Percentiles rank a stretch among this genome's conserved stretches.
Conservation (phyloP, 2,329 filamentous ascomycete species). For the Drechslera avenae region DNA sequence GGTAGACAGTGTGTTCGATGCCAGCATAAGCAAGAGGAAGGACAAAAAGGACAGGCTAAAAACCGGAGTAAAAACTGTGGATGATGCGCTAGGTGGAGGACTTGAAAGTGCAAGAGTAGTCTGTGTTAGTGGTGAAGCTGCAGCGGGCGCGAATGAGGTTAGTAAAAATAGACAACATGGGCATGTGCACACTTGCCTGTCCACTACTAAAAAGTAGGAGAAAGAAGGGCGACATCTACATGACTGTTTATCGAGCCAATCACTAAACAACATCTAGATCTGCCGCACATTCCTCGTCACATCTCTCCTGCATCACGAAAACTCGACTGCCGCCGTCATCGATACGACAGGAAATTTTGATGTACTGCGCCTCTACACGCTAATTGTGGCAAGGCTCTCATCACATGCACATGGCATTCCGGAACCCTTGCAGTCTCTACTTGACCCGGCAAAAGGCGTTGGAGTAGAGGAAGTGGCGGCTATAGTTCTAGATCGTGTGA, state of each 20-base stretch:
- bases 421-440: background rate
- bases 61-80: constrained; percentile 38
- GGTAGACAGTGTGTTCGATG: constrained; percentile 10
- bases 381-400: constrained; percentile 32
- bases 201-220: background rate
- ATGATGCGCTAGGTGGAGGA: constrained; percentile 47
- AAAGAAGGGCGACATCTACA: no score
- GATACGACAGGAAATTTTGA: constrained; percentile 56
- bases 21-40: background rate
- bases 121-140: constrained; percentile 44
- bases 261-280: constrained; percentile 8
- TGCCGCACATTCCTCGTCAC: constrained; percentile 44
- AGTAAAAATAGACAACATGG: constrained; percentile 5
- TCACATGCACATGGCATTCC: constrained; percentile 3
- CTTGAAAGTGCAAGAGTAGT: constrained; percentile 43
- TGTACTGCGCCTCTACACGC: constrained; percentile 47
- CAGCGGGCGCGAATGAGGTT: constrained; percentile 30
- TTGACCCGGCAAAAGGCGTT: background rate
- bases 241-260: no score
- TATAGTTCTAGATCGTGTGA: constrained; percentile 50
- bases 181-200: background rate
- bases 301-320: constrained; percentile 42
- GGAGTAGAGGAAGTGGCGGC: constrained; percentile 39
- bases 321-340: constrained; percentile 49
- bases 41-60: constrained; percentile 12